Conservation (phyloP, 2,329 filamentous ascomycete genomes). For the Stagonosporopsis tanaceti region DNA sequence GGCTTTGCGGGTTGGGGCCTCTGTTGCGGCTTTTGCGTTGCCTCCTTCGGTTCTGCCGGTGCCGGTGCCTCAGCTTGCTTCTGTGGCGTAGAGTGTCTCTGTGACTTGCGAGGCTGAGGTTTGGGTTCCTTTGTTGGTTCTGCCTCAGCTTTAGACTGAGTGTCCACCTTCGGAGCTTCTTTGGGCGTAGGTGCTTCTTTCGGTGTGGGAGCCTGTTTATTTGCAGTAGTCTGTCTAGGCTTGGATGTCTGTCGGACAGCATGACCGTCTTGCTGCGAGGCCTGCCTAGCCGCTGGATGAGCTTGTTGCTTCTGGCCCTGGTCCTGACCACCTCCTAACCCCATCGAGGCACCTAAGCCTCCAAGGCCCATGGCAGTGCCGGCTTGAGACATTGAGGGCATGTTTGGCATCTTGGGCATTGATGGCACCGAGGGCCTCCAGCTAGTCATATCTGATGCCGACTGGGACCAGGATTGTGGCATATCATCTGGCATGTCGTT, state of each 20-base stretch:
- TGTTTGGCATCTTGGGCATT: slow-evolving; percentile 39
- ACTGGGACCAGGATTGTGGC: slow-evolving; percentile 45
- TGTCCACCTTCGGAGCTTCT: slow-evolving; percentile 23
- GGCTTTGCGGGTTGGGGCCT: neutral
- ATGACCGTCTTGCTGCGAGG: slow-evolving; percentile 23
- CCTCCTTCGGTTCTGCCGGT: neutral
- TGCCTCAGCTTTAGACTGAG: slow-evolving; percentile 18
- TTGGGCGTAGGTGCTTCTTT: slow-evolving; percentile 25
- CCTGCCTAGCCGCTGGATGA: slow-evolving; percentile 16
- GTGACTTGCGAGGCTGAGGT: slow-evolving; percentile 14
- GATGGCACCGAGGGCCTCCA: slow-evolving; percentile 40
- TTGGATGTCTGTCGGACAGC: slow-evolving; percentile 6
- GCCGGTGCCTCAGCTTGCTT: neutral
- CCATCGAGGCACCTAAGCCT: slow-evolving; percentile 39
- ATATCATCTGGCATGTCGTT: slow-evolving; percentile 43
- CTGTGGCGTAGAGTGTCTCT: slow-evolving; percentile 12
- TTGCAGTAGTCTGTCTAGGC: slow-evolving; percentile 5
- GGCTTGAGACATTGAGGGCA: slow-evolving; percentile 26
- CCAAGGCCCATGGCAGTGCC: slow-evolving; percentile 34
- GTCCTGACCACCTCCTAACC: slow-evolving; percentile 26
- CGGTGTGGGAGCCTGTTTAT: slow-evolving; percentile 21
- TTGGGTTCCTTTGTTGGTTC: neutral
- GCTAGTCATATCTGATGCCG: slow-evolving; percentile 44
- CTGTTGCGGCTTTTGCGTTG: neutral
- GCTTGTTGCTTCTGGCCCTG: slow-evolving; percentile 14